Evolutionary conservation across 208 protist genomes (phyloP).

Genomic region (Entamoeba dispar): DNA sequence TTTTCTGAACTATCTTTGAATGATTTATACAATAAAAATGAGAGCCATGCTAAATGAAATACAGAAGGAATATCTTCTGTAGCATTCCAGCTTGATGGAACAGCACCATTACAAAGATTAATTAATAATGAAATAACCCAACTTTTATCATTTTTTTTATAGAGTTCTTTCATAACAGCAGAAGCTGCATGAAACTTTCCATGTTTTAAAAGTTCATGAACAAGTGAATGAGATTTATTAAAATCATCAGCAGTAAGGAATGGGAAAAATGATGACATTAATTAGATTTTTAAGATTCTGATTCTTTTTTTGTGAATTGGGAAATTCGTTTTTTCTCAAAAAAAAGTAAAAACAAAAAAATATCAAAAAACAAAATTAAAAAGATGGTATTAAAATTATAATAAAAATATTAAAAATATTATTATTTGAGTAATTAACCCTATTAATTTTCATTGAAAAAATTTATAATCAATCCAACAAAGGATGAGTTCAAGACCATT

Average conservation of each 20-base stretch:
- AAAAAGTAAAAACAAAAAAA: too few species aligned
- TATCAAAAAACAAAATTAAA: too few species aligned
- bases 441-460: too few species aligned
- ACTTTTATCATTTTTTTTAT: not conserved
- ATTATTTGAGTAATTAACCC: too few species aligned
- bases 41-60: not conserved
- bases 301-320: not conserved
- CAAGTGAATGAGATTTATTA: not conserved
- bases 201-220: not conserved
- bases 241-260: not conserved
- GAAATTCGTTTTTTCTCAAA: too few species aligned
- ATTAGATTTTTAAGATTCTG: not conserved
- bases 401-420: too few species aligned
- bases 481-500: not conserved
- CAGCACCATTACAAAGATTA: not conserved
- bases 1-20: not conserved
- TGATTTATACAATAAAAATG: not conserved
- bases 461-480: too few species aligned
- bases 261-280: not conserved
- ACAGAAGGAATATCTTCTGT: not conserved
- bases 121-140: not conserved
- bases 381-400: too few species aligned
- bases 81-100: not conserved
- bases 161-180: not conserved
- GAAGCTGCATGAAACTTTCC: not conserved